These are phyloP conservation scores for Mortierella sp. DNA, from an alignment of 371 early-diverging fungal genomes.

Conservation along the genomic window DNA sequence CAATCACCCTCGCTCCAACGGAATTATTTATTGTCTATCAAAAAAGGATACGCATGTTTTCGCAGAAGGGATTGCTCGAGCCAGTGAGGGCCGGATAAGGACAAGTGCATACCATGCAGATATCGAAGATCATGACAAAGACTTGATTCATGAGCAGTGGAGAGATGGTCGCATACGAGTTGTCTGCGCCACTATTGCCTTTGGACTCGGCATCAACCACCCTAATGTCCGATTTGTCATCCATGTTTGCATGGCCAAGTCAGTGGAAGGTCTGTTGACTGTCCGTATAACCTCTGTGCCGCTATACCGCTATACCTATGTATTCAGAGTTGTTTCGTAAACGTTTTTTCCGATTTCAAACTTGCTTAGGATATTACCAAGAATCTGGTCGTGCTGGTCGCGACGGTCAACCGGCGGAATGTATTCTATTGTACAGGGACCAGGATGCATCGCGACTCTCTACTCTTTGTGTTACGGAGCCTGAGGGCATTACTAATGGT, in stretches of 20 bases:
- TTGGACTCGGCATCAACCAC: conserved; percentile 93
- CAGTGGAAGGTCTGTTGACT: conserved; percentile 73
- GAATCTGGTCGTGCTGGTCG: conserved; percentile 95
- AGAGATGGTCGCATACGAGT: conserved; percentile 73
- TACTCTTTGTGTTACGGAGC: conserved; percentile 72
- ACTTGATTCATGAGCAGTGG: conserved; percentile 82
- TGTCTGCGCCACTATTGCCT: conserved; percentile 90
- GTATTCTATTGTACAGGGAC: conserved; percentile 82
- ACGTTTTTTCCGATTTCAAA: neutral
- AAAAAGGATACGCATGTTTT: conserved; percentile 84
- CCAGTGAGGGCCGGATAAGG: conserved; percentile 63
- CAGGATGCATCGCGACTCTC: conserved; percentile 75
- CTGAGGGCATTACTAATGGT: conserved; percentile 71
- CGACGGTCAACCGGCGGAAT: conserved; percentile 78
- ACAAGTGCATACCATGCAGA: conserved; percentile 89
- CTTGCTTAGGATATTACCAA: conserved; percentile 81
- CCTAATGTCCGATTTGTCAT: conserved; percentile 89
- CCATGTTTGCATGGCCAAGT: conserved; percentile 88
- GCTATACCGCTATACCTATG: neutral
- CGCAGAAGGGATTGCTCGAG: conserved; percentile 65
- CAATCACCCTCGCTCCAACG: conserved; percentile 71
- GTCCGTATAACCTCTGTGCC: neutral
- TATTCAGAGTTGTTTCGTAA: neutral
- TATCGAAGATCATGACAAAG: conserved; percentile 78
- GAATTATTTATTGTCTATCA: conserved; percentile 89